Evolutionary conservation across 305 asterid species (phyloP).

Genomic region (Petunia hybrid): DNA sequence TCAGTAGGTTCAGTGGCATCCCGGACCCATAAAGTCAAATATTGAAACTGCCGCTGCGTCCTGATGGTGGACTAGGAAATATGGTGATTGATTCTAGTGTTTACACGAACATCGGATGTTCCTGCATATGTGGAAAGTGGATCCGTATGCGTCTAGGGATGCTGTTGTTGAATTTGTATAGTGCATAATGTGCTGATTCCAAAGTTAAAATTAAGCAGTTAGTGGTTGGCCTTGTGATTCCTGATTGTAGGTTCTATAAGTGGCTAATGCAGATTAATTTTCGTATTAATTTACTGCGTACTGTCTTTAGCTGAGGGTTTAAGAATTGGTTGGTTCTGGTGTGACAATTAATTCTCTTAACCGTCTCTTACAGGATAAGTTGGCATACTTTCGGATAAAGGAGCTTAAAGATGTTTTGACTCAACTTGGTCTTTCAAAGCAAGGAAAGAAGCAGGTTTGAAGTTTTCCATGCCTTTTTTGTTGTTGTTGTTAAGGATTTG

Average conservation of each 20-base stretch:
- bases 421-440: conserved; percentile 88
- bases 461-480: neutral
- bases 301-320: conserved; percentile 24
- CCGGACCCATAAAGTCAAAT: too few relatives aligned
- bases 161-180: conserved; percentile 1
- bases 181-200: neutral
- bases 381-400: conserved; percentile 87
- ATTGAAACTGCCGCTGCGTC: neutral
- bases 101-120: neutral
- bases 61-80: neutral
- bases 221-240: neutral
- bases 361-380: conserved; percentile 69
- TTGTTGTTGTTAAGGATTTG: neutral
- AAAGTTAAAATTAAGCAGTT: neutral
- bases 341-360: conserved; percentile 21
- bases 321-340: conserved; percentile 23
- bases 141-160: neutral
- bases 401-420: conserved; percentile 95
- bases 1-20: too few relatives aligned
- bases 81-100: neutral
- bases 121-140: neutral
- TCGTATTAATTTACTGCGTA: neutral
- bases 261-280: conserved; percentile 8
- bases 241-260: neutral
- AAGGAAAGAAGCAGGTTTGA: conserved; percentile 97